Conservation (phyloP, 2,329 filamentous ascomycete genomes). For the Penicillium sp. region DNA sequence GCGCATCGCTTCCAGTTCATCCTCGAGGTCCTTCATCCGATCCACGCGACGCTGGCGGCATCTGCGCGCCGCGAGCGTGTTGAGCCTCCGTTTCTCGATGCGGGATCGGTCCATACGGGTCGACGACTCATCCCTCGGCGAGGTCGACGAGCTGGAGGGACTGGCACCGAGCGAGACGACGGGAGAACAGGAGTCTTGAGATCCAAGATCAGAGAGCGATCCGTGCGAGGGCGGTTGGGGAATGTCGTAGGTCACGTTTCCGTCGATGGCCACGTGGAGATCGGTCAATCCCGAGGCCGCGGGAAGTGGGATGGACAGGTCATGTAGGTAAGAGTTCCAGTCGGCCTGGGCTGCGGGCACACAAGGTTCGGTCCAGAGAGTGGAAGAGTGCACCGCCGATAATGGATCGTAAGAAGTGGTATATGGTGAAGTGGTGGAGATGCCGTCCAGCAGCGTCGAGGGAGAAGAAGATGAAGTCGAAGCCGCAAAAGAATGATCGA, state of each 20-base stretch:
- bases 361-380: conserved; percentile 18
- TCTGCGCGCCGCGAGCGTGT: conserved; percentile 33
- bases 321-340: conserved; percentile 16
- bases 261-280: conserved; percentile 9
- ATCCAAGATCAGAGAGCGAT: conserved; percentile 19
- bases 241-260: conserved; percentile 9
- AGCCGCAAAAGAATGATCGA: conserved; percentile 6
- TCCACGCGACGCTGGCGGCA: conserved; percentile 34
- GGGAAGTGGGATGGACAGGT: conserved; percentile 7
- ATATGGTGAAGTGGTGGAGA: conserved; percentile 13
- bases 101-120: conserved; percentile 18
- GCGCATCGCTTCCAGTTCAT: conserved; percentile 27
- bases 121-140: conserved; percentile 12
- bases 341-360: conserved; percentile 17
- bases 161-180: conserved; percentile 10
- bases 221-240: conserved; percentile 9
- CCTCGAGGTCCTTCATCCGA: conserved; percentile 28
- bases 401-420: conserved; percentile 16
- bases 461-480: conserved; percentile 2
- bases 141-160: conserved; percentile 15
- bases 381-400: conserved; percentile 8
- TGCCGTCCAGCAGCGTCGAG: conserved; percentile 10
- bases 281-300: background rate
- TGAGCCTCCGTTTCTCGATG: conserved; percentile 31
- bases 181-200: conserved; percentile 9